A percentile compares a stretch with the other conserved stretches of the same genome.
phyloP scores from a whole-genome alignment of 2,329 filamentous ascomycete genomes.

The Colletotrichum lupini region DNA sequence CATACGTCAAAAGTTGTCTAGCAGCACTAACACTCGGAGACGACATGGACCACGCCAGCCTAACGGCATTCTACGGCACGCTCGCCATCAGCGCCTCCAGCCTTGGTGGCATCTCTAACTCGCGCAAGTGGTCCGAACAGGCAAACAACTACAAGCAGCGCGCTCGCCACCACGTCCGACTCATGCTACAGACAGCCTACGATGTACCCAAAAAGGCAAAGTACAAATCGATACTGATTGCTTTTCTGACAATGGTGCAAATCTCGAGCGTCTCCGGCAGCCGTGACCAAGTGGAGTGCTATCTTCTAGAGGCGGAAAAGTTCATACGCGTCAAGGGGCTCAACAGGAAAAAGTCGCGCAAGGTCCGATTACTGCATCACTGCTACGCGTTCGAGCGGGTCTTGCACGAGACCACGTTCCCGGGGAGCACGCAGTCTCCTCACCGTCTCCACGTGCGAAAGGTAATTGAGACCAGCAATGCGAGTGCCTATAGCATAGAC shows the following conservation, averaged over 20 bases:
- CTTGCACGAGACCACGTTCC: slow-evolving; percentile 51
- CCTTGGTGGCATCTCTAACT: slow-evolving; percentile 42
- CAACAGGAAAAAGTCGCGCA: slow-evolving; percentile 50
- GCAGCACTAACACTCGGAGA: slow-evolving; percentile 50
- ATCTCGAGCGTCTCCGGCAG: neutral
- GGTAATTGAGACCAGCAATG: slow-evolving; percentile 37
- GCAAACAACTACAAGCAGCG: slow-evolving; percentile 27
- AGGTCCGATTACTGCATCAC: slow-evolving; percentile 53
- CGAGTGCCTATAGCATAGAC: slow-evolving; percentile 39
- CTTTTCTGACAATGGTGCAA: neutral
- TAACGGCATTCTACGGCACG: slow-evolving; percentile 49
- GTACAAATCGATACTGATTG: neutral
- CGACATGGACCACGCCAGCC: slow-evolving; percentile 45
- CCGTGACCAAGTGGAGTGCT: slow-evolving; percentile 41
- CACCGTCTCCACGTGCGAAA: slow-evolving; percentile 36
- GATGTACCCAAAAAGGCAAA: neutral
- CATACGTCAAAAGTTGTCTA: slow-evolving; percentile 48
- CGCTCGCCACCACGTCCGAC: neutral
- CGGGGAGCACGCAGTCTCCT: slow-evolving; percentile 34
- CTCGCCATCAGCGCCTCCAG: slow-evolving; percentile 52
- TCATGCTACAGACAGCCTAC: neutral
- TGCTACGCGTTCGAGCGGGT: slow-evolving; percentile 53
- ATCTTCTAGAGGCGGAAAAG: slow-evolving; percentile 52
- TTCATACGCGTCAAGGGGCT: slow-evolving; percentile 51
- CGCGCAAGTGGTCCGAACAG: slow-evolving; percentile 45